Evolutionary conservation across 164 flowering plant species (phyloP), one percentile per base, ranked within the genome.

Genomic region (Piper longum): DNA sequence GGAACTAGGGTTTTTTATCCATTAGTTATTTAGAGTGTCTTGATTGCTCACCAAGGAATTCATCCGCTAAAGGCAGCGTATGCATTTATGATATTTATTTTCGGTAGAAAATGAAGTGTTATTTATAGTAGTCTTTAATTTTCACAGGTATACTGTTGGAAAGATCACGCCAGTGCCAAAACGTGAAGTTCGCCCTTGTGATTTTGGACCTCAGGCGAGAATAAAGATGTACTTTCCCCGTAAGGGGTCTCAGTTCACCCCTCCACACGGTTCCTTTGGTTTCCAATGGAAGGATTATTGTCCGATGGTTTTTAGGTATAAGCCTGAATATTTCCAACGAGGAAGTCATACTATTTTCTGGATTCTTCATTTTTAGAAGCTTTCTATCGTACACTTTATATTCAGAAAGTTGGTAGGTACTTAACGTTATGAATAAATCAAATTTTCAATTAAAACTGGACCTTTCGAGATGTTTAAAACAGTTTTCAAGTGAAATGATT

Each of bases 261-360:
- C 99, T 71, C 79, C 95, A 58, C 99, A 91, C 74, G 57, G 73
- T 66, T 90, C 97, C 18, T 60, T 85, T 61, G 87, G 81, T 69
- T 95, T 95, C 75, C 71, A 76, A 48, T 95, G 99, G 99, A 91
- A 87, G 71, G 99, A 95, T 67, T 91, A 91, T 66, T 95, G 99
- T 75, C 97, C 99, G 52, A 91, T 91, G 97, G 97, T 87, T 62
- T 91, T 95, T 79, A 91, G 99, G 99, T 95, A 81, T 57, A 42
- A 5, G 52, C 62, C 13, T 11, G 7, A 6, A 59, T 59, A 41
- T 8, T 57, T 57, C 3, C 4, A 26, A 26, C 4, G 8, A 36
- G 8, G 41, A 26, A 13, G 26, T 7, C 18, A 2, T 36, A 26
- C 60, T 18, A 17, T n/a, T 26, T 57, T 14, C 26, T 57, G 60